Conservation (phyloP, 2,329 filamentous ascomycete genomes). For the Leptographium lundbergii region DNA sequence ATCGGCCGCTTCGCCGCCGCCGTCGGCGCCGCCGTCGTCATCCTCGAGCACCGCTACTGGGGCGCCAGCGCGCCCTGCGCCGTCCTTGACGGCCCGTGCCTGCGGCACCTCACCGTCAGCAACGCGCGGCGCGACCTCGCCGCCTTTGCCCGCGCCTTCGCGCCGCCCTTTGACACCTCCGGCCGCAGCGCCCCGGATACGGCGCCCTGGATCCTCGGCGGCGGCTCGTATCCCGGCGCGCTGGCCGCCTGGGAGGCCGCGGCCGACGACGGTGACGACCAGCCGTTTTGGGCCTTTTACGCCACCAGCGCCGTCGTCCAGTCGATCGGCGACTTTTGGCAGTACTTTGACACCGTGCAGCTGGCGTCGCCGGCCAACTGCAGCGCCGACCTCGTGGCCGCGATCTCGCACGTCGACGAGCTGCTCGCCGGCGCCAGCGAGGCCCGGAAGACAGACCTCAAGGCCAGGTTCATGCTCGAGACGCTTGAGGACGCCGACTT, state of each 20-base stretch:
- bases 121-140: constrained; percentile 27
- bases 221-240: constrained; percentile 43
- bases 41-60: constrained; percentile 31
- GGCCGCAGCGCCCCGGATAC: constrained; percentile 29
- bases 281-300: constrained; percentile 40
- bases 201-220: constrained; percentile 41
- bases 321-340: constrained; percentile 37
- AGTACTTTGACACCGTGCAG: constrained; percentile 31
- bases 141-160: constrained; percentile 30
- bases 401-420: constrained; percentile 38
- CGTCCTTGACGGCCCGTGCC: constrained; percentile 21
- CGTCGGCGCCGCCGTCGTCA: constrained; percentile 25
- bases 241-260: constrained; percentile 24
- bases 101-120: constrained; percentile 26
- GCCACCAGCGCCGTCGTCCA: constrained; percentile 42
- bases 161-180: constrained; percentile 34
- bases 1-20: constrained; percentile 26
- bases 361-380: constrained; percentile 43
- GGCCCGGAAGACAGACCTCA: constrained; percentile 28
- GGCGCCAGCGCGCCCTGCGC: constrained; percentile 25
- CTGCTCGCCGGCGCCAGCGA: constrained; percentile 25
- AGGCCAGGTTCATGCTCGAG: constrained; percentile 35
- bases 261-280: neutral
- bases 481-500: constrained; percentile 32
- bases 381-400: constrained; percentile 33